A percentile compares a stretch with the other conserved stretches of the same genome.
phyloP scores from a whole-genome alignment of 2,329 filamentous ascomycete genomes.

The Aaosphaeria pasadenensis region DNA sequence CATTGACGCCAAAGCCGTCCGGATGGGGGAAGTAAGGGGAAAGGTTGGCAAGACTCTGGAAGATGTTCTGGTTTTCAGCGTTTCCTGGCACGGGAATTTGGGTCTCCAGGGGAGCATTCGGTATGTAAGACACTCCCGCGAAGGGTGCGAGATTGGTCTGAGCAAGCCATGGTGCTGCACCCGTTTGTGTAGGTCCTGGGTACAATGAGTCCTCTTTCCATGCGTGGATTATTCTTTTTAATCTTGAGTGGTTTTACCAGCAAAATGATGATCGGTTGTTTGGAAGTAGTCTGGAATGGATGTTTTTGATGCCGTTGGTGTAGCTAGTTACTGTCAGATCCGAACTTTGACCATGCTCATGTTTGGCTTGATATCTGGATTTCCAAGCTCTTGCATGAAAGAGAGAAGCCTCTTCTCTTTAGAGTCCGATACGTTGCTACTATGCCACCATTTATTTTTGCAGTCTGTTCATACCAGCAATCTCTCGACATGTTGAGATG shows the following conservation, averaged over 20 bases:
- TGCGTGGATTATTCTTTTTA: too few relatives aligned
- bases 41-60: constrained; percentile 66
- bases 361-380: too few relatives aligned
- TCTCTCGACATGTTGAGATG: too few relatives aligned
- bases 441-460: too few relatives aligned
- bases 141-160: constrained; percentile 68
- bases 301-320: not conserved
- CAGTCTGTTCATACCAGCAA: too few relatives aligned
- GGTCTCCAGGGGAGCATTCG: constrained; percentile 69
- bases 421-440: too few relatives aligned
- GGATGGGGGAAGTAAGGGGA: constrained; percentile 69
- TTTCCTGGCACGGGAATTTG: constrained; percentile 63
- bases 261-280: constrained; percentile 28
- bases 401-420: too few relatives aligned
- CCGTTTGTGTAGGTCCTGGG: constrained; percentile 66
- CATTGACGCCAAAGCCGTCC: constrained; percentile 67
- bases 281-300: constrained; percentile 29
- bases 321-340: not conserved
- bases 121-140: constrained; percentile 58
- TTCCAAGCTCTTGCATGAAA: too few relatives aligned
- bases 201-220: not conserved
- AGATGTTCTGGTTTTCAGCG: constrained; percentile 61
- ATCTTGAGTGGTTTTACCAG: constrained; percentile 10
- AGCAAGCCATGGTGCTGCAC: constrained; percentile 66
- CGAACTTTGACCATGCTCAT: too few relatives aligned